Evolutionary conservation across 2,329 filamentous ascomycete species (phyloP), one percentile per base, ranked within the genome.

Genomic region (Beauveria varroae): DNA sequence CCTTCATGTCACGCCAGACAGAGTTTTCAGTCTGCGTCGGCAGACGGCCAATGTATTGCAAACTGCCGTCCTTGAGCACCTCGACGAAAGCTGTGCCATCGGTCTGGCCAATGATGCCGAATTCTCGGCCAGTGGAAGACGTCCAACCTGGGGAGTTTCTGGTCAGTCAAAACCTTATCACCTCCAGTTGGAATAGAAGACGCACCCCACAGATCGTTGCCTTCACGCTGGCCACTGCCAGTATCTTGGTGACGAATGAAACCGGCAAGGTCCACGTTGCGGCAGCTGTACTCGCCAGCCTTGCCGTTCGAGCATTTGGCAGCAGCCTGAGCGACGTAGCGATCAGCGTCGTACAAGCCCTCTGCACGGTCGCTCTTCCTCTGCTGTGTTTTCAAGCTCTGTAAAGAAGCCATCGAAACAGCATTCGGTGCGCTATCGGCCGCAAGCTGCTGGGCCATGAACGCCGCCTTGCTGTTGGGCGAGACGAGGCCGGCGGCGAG

Each of bases 31-130:
- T 74, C 58, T 78, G 73, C 37, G 76, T 76, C 0, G 76, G 75
- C 5, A 80, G 72, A 10, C 78, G 75, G 22, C 78, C 79, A 5
- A 79, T 67, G 64, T 80, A 79, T 44, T 70, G 67, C 22, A 81
- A 70, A 62, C 73, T 73, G 28, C 79, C 78, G 50, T 73, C 69
- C 52, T 69, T 67, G 40, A 67, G 70, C 53, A 81, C 70, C 67
- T 81, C 79, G 43, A 75, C 75, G 54, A 81, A 80, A 4, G 75
- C 76, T 1, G 77, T 76, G 49, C 79, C 79, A 61, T 80, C 77
- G n/a, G 70, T 71, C 64, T 80, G 77, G 20, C 76, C 78, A 24
- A 79, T 69, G 37, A 75, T 72, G 44, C 71, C 75, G 61, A 80
- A 79, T 66, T 81, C 78, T 14, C 77, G 74, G 46, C 78, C 79